phyloP scores from a whole-genome alignment of 2,329 filamentous ascomycete species.

The Alternaria incomplexa region DNA sequence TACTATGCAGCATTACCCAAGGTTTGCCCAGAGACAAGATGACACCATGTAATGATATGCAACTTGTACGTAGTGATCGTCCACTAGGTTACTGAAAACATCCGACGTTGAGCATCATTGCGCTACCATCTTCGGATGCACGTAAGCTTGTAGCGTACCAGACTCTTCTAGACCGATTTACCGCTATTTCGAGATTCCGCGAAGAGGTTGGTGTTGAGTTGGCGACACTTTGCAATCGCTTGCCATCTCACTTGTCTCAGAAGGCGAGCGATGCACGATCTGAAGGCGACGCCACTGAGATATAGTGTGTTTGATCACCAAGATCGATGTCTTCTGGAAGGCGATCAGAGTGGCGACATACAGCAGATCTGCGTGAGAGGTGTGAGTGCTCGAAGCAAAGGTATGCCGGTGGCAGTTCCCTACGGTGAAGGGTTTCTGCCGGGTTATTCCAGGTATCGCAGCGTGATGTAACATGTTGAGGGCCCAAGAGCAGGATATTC shows the following conservation, averaged over 20 bases:
- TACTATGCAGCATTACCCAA: not conserved
- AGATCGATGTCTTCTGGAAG: not conserved
- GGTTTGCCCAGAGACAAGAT: not conserved
- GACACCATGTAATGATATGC: not conserved
- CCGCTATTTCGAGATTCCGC: not conserved
- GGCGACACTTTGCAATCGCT: not conserved
- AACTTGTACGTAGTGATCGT: not conserved
- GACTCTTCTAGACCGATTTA: not conserved
- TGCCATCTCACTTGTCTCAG: not conserved
- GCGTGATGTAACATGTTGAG: not conserved
- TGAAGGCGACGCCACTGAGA: not conserved
- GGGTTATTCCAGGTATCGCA: not conserved
- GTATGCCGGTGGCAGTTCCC: not conserved
- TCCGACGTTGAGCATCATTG: not conserved
- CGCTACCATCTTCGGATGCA: not conserved
- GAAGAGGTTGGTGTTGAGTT: not conserved
- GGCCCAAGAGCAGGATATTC: not conserved
- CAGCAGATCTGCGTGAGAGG: not conserved
- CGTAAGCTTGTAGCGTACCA: conserved; percentile 3
- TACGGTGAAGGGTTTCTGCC: not conserved
- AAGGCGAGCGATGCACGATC: not conserved
- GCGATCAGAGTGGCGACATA: not conserved
- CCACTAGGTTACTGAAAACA: not conserved
- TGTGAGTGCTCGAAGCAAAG: not conserved
- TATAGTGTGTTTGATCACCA: not conserved